Evolutionary conservation across 1,284 basidiomycete genomes (phyloP).

Genomic region (Cryptococcus floricola): DNA sequence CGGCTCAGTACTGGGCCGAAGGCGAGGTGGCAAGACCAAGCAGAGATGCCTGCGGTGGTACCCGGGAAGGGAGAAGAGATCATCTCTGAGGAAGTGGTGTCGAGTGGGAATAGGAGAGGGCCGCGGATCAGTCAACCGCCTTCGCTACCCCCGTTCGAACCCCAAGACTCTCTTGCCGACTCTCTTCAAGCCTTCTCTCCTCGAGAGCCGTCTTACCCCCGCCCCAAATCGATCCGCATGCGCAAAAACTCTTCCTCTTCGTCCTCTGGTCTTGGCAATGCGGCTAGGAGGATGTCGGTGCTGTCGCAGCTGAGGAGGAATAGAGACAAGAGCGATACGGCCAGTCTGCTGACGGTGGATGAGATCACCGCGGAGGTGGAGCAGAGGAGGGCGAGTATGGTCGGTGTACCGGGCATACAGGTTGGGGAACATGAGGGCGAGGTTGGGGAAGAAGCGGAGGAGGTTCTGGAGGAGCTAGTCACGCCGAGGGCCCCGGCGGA

Average conservation of each 20-base stretch:
- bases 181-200: conserved; percentile 57
- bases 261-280: not conserved
- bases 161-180: conserved; percentile 72
- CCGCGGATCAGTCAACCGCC: conserved; percentile 47
- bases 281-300: conserved; percentile 47
- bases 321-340: conserved; percentile 79
- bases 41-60: not conserved
- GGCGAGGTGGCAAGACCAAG: conserved; percentile 7
- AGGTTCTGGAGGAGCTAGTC: conserved; percentile 4
- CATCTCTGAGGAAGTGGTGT: not conserved
- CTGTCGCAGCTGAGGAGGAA: conserved; percentile 73
- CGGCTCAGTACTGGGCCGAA: conserved; percentile 49
- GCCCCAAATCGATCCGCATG: conserved; percentile 45
- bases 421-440: conserved; percentile 4
- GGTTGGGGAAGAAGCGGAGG: conserved; percentile 46
- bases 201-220: conserved; percentile 14
- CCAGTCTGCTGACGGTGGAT: conserved; percentile 90
- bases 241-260: conserved; percentile 56
- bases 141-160: conserved; percentile 72
- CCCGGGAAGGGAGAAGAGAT: not conserved
- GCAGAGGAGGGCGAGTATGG: conserved; percentile 61
- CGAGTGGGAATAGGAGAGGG: conserved; percentile 3
- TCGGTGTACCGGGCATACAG: no score
- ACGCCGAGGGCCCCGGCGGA: conserved; percentile 9
- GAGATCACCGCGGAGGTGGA: conserved; percentile 97